Conservation (phyloP, 345 rosid genomes). For the Triadica sebifera region DNA sequence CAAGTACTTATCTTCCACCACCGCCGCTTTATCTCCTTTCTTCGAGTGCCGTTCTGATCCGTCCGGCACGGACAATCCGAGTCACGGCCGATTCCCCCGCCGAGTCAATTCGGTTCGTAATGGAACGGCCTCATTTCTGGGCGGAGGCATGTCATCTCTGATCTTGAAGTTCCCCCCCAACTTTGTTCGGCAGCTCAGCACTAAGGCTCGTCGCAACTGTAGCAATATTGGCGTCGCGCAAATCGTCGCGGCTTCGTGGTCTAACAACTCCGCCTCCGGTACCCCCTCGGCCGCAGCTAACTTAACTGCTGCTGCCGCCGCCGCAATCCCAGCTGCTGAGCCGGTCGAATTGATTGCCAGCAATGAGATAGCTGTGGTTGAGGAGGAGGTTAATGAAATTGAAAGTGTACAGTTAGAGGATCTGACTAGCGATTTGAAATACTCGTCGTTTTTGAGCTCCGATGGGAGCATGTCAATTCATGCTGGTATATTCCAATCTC, state of each 20-base stretch:
- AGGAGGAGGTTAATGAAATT: slow-evolving; percentile 12
- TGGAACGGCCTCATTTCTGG: slow-evolving; percentile 9
- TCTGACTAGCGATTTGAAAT: slow-evolving; percentile 24
- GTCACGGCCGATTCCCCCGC: slow-evolving; percentile 13
- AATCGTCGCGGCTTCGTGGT: slow-evolving; percentile 96
- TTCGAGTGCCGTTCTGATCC: slow-evolving; percentile 37
- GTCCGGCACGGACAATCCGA: slow-evolving; percentile 24
- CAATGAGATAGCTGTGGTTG: slow-evolving; percentile 35
- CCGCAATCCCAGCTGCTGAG: slow-evolving; percentile 44
- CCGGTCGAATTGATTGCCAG: slow-evolving; percentile 36
- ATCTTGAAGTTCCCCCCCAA: slow-evolving; percentile 90
- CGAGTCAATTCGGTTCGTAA: slow-evolving; percentile 19
- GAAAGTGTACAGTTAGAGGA: slow-evolving; percentile 47
- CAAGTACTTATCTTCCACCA: slow-evolving; percentile 6
- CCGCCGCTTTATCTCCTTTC: slow-evolving; percentile 4
- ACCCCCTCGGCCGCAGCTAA: slow-evolving; percentile 50
- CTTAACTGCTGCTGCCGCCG: slow-evolving; percentile 39
- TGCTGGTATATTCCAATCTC: slow-evolving; percentile 56
- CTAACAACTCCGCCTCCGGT: slow-evolving; percentile 51
- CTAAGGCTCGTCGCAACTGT: slow-evolving; percentile 93
- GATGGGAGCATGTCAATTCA: slow-evolving; percentile 90
- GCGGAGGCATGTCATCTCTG: slow-evolving; percentile 57
- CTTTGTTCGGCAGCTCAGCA: slow-evolving; percentile 95
- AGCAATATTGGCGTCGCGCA: slow-evolving; percentile 99
- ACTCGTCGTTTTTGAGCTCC: slow-evolving; percentile 64